Evolutionary conservation across 2,329 filamentous ascomycete genomes (phyloP).

Genomic region (Diaporthe caulivora): DNA sequence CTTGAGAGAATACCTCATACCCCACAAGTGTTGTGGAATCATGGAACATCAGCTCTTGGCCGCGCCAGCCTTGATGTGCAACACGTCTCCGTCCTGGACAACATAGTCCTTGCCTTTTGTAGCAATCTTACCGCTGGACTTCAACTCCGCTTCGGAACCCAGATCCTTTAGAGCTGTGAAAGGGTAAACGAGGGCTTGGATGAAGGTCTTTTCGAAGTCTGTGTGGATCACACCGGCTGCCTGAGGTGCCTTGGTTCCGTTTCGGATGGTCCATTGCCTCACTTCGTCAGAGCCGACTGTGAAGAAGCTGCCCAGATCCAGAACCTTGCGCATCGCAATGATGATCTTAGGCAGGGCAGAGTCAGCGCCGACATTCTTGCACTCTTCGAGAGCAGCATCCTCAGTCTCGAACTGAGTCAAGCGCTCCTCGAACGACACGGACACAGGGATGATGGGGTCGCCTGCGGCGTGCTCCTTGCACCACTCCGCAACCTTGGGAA

Average conservation of each 20-base stretch:
- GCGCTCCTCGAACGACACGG: slow-evolving; percentile 92
- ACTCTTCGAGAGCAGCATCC: slow-evolving; percentile 83
- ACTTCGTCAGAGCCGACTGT: slow-evolving; percentile 96
- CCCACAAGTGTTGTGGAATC: neutral
- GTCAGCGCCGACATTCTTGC: slow-evolving; percentile 87
- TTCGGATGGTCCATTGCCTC: slow-evolving; percentile 97
- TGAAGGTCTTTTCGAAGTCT: slow-evolving; percentile 99
- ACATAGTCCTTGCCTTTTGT: slow-evolving; percentile 90
- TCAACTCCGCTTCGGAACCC: slow-evolving; percentile 89
- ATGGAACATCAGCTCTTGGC: slow-evolving; percentile 71
- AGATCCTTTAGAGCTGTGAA: slow-evolving; percentile 84
- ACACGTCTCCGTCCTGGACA: slow-evolving; percentile 83
- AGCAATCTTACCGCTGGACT: slow-evolving; percentile 95
- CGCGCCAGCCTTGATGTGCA: slow-evolving; percentile 92
- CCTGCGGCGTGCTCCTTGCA: slow-evolving; percentile 90
- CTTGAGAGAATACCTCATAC: neutral
- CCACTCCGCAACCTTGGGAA: slow-evolving; percentile 94
- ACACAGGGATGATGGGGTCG: slow-evolving; percentile 93
- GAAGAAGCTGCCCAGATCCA: slow-evolving; percentile 96
- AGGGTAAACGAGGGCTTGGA: slow-evolving; percentile 96
- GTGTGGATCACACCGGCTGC: slow-evolving; percentile 98
- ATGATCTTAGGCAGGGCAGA: slow-evolving; percentile 94
- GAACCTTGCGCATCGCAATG: slow-evolving; percentile 89
- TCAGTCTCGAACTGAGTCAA: slow-evolving; percentile 85
- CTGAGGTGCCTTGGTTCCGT: slow-evolving; percentile 96